Conservation (phyloP, 306 rosid genomes). For the Castanea crenata region DNA sequence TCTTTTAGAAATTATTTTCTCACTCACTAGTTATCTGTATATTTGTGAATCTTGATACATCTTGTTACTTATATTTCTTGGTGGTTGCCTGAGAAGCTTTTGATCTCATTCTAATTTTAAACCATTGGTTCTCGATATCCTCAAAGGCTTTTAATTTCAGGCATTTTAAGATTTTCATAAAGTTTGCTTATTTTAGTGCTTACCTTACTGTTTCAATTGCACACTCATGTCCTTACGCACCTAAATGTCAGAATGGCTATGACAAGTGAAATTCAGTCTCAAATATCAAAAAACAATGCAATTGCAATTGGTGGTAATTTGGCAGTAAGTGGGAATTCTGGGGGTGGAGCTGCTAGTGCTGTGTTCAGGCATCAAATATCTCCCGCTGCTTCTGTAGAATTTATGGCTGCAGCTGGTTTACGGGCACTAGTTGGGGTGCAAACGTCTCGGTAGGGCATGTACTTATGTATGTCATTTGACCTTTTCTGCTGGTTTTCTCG, state of each 20-base stretch:
- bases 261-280: constrained; percentile 85
- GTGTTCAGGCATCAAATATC: constrained; percentile 74
- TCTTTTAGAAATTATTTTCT: neutral
- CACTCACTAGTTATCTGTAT: neutral
- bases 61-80: neutral
- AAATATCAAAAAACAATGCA: constrained; percentile 65
- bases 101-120: neutral
- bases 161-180: neutral
- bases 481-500: constrained; percentile 3
- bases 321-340: constrained; percentile 68
- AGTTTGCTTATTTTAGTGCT: neutral
- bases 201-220: constrained; percentile 11
- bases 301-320: constrained; percentile 73
- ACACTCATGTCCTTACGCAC: constrained; percentile 22
- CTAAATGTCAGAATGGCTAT: constrained; percentile 85
- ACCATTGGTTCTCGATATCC: neutral
- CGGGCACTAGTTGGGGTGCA: constrained; percentile 77
- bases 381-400: constrained; percentile 64
- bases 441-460: constrained; percentile 67
- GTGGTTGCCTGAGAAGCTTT: neutral
- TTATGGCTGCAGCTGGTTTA: constrained; percentile 84
- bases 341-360: constrained; percentile 88
- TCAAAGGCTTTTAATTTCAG: neutral
- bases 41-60: neutral
- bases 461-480: constrained; percentile 9